Evolutionary conservation across 495 filamentous ascomycete species (phyloP), one percentile per base, ranked within the genome.

Genomic region (Aspergillus homomorphus): DNA sequence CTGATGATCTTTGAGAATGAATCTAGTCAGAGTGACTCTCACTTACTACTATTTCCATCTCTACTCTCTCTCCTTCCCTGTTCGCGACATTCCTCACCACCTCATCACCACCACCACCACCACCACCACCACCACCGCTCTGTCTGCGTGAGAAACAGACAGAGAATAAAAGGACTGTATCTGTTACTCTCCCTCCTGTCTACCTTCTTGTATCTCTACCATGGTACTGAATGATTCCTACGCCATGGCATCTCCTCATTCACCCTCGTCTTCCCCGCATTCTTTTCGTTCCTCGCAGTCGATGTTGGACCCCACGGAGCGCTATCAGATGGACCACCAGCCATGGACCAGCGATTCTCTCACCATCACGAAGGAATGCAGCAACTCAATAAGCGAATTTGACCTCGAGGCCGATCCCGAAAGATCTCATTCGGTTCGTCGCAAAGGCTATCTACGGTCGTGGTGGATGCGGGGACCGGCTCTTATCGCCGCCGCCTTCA

Each of bases 71-170:
- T 38, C 33, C 33, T 38, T 38, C 33, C 33, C 33, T 38, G 33
- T 38, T 12, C 33, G 15, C 33, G 7, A 38, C 33, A 38, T n/a
- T n/a, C n/a, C n/a, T n/a, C n/a, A n/a, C n/a, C n/a, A 30, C 33
- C 15, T 38, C 33, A 12, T 9, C 10, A 10, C 12, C 12, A 38
- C 33, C 8, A 38, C 33, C 5, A 9, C 12, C 33, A 10, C 15
- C 26, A 28, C 26, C 26, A 28, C 26, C 26, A 28, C 26, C 26
- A 28, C 9, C 26, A 28, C 26, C 9, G 9, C 9, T 9, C 26
- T 28, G 26, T 28, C 4, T 8, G 16, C 52, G 51, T 33, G 58
- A 56, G 50, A 55, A 24, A 41, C 28, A 43, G 28, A 8, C 53
- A 51, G 50, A 50, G 51, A n/a, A n/a, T n/a, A 56, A 4, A 30